These are phyloP conservation scores for Phalaenopsis equestris DNA, from an alignment of 106 monocot genomes.

Conservation along the genomic window DNA sequence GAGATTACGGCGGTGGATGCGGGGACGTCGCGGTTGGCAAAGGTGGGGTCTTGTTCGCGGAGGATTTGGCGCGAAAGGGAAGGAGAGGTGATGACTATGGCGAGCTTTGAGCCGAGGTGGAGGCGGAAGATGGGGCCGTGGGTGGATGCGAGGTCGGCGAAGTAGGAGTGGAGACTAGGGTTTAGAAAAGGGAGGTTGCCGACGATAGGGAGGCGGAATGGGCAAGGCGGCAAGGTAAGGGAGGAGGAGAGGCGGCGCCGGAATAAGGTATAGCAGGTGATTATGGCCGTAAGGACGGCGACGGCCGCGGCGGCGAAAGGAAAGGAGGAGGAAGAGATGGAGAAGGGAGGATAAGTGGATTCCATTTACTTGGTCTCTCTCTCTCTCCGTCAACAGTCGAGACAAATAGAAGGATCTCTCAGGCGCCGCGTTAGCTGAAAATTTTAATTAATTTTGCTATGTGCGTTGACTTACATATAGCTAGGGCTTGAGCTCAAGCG, in stretches of 20 bases:
- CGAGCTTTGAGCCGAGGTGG: slow-evolving; percentile 30
- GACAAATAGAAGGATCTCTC: too few relatives aligned
- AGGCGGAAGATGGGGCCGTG: slow-evolving; percentile 42
- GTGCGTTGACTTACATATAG: too few relatives aligned
- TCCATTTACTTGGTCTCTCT: too few relatives aligned
- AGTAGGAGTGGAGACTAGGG: slow-evolving; percentile 28
- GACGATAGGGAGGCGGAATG: slow-evolving; percentile 33
- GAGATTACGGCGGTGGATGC: slow-evolving; percentile 11
- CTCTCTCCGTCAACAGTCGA: too few relatives aligned
- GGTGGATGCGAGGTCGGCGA: slow-evolving; percentile 24
- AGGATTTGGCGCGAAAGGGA: slow-evolving; percentile 18
- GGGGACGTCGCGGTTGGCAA: slow-evolving; percentile 52
- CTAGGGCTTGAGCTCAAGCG: too few relatives aligned
- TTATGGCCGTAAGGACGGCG: too few relatives aligned
- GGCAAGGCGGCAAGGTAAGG: slow-evolving; percentile 27
- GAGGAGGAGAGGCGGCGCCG: background rate
- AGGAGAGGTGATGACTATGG: slow-evolving; percentile 35
- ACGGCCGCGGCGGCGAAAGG: too few relatives aligned
- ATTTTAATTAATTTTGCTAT: too few relatives aligned
- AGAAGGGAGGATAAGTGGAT: too few relatives aligned
- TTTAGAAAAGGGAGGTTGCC: slow-evolving; percentile 41
- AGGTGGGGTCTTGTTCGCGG: slow-evolving; percentile 22
- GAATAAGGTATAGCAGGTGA: background rate
- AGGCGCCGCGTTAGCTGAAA: too few relatives aligned
- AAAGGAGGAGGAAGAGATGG: too few relatives aligned